phyloP scores from a whole-genome alignment of 257 asterid genomes.

The Solanum virginianum region DNA sequence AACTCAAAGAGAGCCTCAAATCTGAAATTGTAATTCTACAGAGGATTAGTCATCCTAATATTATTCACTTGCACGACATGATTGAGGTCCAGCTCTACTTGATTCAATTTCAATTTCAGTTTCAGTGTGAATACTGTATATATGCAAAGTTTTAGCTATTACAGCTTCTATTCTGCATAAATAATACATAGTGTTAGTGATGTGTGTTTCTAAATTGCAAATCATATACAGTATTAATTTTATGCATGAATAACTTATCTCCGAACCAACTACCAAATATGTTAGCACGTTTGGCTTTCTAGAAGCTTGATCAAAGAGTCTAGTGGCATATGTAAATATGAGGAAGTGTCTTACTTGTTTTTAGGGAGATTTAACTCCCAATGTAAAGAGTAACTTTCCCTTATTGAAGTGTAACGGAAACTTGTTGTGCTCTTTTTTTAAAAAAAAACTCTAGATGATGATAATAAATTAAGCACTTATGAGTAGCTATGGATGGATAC shows the following conservation, averaged over 20 bases:
- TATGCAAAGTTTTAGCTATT: background rate
- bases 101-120: background rate
- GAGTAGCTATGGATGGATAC: background rate
- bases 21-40: constrained; percentile 77
- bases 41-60: constrained; percentile 80
- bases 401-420: background rate
- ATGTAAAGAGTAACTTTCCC: background rate
- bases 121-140: background rate
- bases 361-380: background rate
- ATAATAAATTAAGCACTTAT: background rate
- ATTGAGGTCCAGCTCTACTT: constrained; percentile 50
- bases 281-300: background rate
- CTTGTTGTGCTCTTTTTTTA: background rate
- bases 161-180: background rate
- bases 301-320: background rate
- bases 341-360: background rate
- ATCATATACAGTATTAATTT: background rate
- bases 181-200: background rate
- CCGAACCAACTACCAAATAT: background rate
- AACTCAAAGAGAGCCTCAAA: constrained; percentile 71
- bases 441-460: background rate
- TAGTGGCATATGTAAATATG: background rate
- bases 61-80: constrained; percentile 87
- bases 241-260: background rate
- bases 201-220: background rate